phyloP scores from a whole-genome alignment of 495 filamentous ascomycete species.

The Monascus purpureus region DNA sequence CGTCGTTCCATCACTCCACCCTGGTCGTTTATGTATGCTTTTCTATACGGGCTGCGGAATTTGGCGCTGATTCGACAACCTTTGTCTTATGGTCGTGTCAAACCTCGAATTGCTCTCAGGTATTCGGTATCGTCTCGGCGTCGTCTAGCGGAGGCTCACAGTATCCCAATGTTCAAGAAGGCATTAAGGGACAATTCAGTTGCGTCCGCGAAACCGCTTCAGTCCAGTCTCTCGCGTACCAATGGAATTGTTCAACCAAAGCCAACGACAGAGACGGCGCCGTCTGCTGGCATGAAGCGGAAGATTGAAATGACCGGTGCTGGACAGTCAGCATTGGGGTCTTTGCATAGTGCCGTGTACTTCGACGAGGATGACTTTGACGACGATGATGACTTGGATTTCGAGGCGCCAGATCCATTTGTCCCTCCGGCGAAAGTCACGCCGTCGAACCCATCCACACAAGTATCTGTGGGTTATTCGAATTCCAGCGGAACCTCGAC shows the following conservation, averaged over 20 bases:
- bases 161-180: constrained; percentile 28
- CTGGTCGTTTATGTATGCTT: constrained; percentile 22
- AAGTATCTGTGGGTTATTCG: constrained; percentile 12
- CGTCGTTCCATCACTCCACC: constrained; percentile 1
- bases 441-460: constrained; percentile 6
- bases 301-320: constrained; percentile 26
- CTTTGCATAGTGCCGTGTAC: constrained; percentile 31
- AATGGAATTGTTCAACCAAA: constrained; percentile 12
- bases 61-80: constrained; percentile 9
- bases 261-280: constrained; percentile 13
- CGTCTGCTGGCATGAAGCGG: constrained; percentile 24
- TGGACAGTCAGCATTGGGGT: constrained; percentile 21
- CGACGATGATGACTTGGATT: constrained; percentile 34
- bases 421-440: constrained; percentile 9
- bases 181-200: constrained; percentile 27
- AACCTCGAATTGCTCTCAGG: constrained; percentile 8
- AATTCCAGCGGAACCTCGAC: constrained; percentile 7
- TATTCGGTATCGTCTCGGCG: constrained; percentile 16
- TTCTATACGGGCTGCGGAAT: constrained; percentile 5
- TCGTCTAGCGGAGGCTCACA: constrained; percentile 5
- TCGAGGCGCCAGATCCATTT: constrained; percentile 24
- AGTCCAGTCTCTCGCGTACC: constrained; percentile 17
- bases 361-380: constrained; percentile 45
- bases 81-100: constrained; percentile 12
- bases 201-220: constrained; percentile 20